Evolutionary conservation across 495 filamentous ascomycete genomes (phyloP).

Genomic region (Aspergillus haitiensis): DNA sequence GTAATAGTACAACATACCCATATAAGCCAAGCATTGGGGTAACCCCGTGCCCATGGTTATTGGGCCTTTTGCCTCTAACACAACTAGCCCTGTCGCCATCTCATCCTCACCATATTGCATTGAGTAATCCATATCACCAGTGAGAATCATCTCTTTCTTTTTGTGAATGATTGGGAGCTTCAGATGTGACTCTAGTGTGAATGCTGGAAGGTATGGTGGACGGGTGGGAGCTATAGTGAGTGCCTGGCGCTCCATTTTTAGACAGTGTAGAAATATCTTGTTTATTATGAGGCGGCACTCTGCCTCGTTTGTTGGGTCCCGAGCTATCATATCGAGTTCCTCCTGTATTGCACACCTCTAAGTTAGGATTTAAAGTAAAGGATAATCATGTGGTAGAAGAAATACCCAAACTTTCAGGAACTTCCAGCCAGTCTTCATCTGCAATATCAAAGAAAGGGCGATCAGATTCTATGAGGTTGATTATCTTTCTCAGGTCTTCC

Average conservation of each 20-base stretch:
- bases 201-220: background rate
- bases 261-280: background rate
- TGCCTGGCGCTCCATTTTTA: background rate
- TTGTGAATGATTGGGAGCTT: background rate
- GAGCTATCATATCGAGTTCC: background rate
- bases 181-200: background rate
- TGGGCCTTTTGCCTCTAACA: background rate
- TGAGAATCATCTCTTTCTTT: background rate
- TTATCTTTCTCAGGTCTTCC: background rate
- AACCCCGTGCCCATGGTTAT: background rate
- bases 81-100: background rate
- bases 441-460: background rate
- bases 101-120: background rate
- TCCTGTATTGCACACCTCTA: background rate
- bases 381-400: too few relatives aligned
- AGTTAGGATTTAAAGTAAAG: background rate
- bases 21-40: background rate
- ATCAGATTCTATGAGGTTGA: background rate
- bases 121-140: background rate
- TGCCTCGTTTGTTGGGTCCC: background rate
- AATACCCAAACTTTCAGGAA: too few relatives aligned
- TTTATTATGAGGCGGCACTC: background rate
- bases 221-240: background rate
- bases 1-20: slow-evolving; percentile 2
- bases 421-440: background rate